phyloP scores from a whole-genome alignment of 345 rosid species.

The Excoecaria agallocha region DNA sequence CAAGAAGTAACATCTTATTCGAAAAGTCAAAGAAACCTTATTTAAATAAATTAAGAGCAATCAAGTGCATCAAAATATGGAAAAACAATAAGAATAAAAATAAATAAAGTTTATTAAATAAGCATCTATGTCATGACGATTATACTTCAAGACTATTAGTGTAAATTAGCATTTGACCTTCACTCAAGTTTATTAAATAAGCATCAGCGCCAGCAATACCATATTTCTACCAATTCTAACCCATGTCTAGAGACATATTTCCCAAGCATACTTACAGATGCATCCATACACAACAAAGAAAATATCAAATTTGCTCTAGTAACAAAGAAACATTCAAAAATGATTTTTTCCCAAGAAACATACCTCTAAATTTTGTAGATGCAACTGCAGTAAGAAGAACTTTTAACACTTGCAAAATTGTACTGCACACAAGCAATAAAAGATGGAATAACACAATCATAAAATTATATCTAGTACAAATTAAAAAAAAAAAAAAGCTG shows the following conservation, averaged over 20 bases:
- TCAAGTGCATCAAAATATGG: no score
- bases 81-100: no score
- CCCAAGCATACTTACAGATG: slow-evolving; percentile 9
- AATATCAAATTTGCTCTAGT: neutral
- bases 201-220: neutral
- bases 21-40: no score
- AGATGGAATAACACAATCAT: slow-evolving; percentile 27
- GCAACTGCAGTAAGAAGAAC: slow-evolving; percentile 96
- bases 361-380: slow-evolving; percentile 92
- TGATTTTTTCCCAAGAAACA: slow-evolving; percentile 17
- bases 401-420: slow-evolving; percentile 87
- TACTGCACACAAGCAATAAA: slow-evolving; percentile 53
- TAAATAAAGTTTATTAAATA: no score
- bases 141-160: neutral
- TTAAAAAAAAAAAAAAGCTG: neutral
- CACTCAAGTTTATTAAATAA: neutral
- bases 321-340: slow-evolving; percentile 22
- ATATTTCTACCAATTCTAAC: neutral
- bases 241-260: neutral
- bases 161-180: no score
- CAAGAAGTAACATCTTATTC: no score
- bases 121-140: neutral
- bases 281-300: slow-evolving; percentile 2
- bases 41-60: no score
- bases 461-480: slow-evolving; percentile 13